Evolutionary conservation across 257 asterid species (phyloP), one percentile per base, ranked within the genome.

Genomic region (Anisodus acutangulus): DNA sequence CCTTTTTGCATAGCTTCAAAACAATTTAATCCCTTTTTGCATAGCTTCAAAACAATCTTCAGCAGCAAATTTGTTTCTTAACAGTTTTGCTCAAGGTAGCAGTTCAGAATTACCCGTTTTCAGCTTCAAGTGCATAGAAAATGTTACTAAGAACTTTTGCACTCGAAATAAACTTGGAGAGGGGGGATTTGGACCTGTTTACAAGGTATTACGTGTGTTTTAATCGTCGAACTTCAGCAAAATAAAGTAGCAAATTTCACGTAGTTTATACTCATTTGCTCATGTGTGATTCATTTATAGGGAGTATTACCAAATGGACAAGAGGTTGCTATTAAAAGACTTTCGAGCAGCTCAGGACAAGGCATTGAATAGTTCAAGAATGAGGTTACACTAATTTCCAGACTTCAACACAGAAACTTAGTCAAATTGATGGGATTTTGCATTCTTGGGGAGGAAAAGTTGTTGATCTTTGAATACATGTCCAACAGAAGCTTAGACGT

Each of bases 391-490:
- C 35, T 68, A 12, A 82, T 82, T 67, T 82, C 85, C n/a, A 41
- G 51, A 53, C 85, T 82, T 78, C 81, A 82, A 70, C 85, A 68
- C 59, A 58, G 85, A 39, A 82, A 64, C 79, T 82, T 82, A 82
- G 85, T 82, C 53, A 82, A 82, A 60, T 54, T 82, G 35, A 45
- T 82, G 59, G 85, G 81, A 2, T 82, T 82, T 82, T 82, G 70
- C 62, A 39, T 82, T 82, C 64, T 68, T 0, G 67, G 39, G 22
- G 80, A 68, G 80, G 85, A 82, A 39, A 82, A 31, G 59, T 13
- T 82, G 68, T 81, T 82, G 31, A 62, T 82, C 12, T 68, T 68
- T 51, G 85, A 82, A 45, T 68, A 68, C 69, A 82, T 82, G 85
- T 47, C 68, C 69, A 82, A 82, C 85, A 54, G 31, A 82, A 82